A percentile compares a stretch with the other conserved stretches of the same genome.
Conservation (phyloP, 2,329 filamentous ascomycete genomes). For the Diaporthe ampelina region DNA sequence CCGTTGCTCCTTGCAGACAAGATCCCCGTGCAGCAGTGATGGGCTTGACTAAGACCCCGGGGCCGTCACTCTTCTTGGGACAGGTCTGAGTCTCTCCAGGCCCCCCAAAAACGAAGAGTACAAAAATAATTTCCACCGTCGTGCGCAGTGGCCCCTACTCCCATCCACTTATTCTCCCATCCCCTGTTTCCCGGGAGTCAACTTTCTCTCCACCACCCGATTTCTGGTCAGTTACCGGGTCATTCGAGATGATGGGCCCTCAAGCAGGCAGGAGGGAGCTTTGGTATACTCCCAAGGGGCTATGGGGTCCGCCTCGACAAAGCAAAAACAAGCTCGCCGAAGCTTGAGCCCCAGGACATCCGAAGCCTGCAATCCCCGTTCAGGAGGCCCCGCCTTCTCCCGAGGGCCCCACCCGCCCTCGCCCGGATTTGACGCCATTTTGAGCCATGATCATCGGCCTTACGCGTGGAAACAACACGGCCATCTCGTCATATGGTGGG, state of each 20-base stretch:
- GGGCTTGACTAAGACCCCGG: conserved; percentile 15
- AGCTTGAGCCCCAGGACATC: conserved; percentile 12
- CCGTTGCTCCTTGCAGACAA: conserved; percentile 7
- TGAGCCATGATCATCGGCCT: conserved; percentile 19
- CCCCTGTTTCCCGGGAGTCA: no score
- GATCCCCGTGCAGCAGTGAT: not conserved
- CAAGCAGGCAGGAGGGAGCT: not conserved
- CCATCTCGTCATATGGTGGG: conserved; percentile 11
- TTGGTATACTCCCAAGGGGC: not conserved
- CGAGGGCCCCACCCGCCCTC: conserved; percentile 1
- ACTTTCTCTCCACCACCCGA: conserved; percentile 12
- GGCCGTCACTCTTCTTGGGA: not conserved
- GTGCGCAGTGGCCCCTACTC: not conserved
- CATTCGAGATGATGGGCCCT: conserved; percentile 8
- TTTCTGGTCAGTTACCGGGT: conserved; percentile 3
- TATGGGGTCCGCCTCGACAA: not conserved
- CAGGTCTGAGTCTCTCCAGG: not conserved
- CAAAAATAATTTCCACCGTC: not conserved
- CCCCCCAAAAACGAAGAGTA: not conserved
- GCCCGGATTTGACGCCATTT: conserved; percentile 17
- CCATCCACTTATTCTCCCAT: no score
- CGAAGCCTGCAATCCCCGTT: conserved; percentile 11
- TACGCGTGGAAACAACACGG: not conserved
- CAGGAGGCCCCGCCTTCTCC: not conserved
- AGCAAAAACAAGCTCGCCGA: conserved; percentile 15